A percentile compares a stretch with the other conserved stretches of the same genome.
phyloP scores from a whole-genome alignment of 257 asterid species.

The Buddleja alternifolia region DNA sequence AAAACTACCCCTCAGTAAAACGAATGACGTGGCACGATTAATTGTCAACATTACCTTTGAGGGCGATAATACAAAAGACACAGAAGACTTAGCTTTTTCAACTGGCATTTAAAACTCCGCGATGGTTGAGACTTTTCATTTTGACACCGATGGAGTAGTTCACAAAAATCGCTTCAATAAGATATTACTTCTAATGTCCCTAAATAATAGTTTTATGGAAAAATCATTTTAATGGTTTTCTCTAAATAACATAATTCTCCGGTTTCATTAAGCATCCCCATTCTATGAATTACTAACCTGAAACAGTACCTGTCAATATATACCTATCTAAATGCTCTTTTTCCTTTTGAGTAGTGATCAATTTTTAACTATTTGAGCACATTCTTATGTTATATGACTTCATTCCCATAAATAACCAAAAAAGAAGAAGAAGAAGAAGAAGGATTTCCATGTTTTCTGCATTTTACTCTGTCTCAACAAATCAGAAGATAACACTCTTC shows the following conservation, averaged over 20 bases:
- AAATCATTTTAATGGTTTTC: background rate
- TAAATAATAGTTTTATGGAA: background rate
- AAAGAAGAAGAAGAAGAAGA: too few relatives aligned
- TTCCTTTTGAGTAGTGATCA: background rate
- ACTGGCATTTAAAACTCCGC: too few relatives aligned
- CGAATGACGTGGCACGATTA: too few relatives aligned
- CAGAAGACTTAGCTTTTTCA: too few relatives aligned
- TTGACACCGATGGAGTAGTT: background rate
- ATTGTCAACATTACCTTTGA: too few relatives aligned
- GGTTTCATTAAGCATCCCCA: background rate
- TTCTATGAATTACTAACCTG: background rate
- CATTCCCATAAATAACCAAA: background rate
- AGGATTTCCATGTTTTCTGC: background rate
- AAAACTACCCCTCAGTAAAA: too few relatives aligned
- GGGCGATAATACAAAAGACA: too few relatives aligned
- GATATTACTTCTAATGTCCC: background rate
- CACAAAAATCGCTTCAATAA: background rate
- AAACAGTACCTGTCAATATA: too few relatives aligned
- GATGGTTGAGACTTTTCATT: too few relatives aligned
- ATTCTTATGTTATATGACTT: background rate
- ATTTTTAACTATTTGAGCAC: background rate
- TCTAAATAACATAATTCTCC: background rate
- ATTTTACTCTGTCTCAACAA: background rate
- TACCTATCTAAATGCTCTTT: too few relatives aligned
- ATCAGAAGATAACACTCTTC: background rate